Percentiles rank a stretch among this genome's conserved stretches.
Evolutionary conservation across 352 stramenopile genomes (phyloP).

Genomic region (Globisporangium recalcitrans): DNA sequence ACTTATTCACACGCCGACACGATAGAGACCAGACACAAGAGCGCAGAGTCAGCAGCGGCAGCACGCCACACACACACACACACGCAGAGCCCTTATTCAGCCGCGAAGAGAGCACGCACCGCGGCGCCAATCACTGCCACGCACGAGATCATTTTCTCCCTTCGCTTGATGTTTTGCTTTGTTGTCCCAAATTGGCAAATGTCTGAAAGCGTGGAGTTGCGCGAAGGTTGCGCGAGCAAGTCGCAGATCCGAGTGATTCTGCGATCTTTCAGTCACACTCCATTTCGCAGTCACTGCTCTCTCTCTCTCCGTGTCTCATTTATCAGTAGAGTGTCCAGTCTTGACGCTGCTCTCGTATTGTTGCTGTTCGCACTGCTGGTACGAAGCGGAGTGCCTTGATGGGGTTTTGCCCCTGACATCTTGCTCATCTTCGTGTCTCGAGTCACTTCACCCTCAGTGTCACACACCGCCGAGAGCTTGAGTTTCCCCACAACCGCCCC

Average conservation of each 20-base stretch:
- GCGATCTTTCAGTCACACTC: conserved; percentile 5
- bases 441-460: too few species aligned
- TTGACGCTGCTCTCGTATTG: background rate
- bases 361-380: background rate
- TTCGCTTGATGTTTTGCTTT: background rate
- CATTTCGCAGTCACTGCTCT: background rate
- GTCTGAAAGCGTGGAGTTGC: background rate
- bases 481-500: conserved; percentile 38
- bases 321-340: background rate
- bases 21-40: background rate
- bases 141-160: conserved; percentile 64
- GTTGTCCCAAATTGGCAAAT: too few species aligned
- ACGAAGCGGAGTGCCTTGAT: background rate
- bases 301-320: background rate
- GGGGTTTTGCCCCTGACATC: background rate
- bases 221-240: conserved; percentile 3
- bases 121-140: conserved; percentile 74
- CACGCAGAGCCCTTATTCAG: too few species aligned
- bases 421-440: background rate
- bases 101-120: conserved; percentile 30
- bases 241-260: background rate
- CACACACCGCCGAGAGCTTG: conserved; percentile 33
- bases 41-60: background rate
- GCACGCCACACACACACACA: background rate
- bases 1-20: background rate